Percentiles rank a stretch among this genome's conserved stretches.
phyloP scores from a whole-genome alignment of 352 stramenopile genomes.

The Peronospora destructor region DNA sequence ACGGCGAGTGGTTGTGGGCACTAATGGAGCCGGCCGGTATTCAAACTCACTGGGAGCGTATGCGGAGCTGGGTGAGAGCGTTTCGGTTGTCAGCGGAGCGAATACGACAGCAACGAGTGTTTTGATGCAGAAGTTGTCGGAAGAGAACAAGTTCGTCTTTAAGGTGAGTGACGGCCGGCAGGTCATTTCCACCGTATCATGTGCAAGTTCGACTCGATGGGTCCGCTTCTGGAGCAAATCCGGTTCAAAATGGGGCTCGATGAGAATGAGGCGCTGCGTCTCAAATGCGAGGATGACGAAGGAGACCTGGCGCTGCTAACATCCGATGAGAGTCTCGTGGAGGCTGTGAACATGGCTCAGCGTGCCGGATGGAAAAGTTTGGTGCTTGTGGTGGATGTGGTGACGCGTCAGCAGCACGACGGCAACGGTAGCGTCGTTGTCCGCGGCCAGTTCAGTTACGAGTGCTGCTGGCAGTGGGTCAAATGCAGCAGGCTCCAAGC shows the following conservation, averaged over 20 bases:
- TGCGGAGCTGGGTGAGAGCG: slow-evolving; percentile 77
- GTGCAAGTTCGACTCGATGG: slow-evolving; percentile 67
- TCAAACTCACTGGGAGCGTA: slow-evolving; percentile 60
- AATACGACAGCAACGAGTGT: slow-evolving; percentile 73
- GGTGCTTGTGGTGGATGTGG: slow-evolving; percentile 72
- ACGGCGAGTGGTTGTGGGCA: slow-evolving; percentile 30
- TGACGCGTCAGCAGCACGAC: slow-evolving; percentile 38
- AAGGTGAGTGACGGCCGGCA: slow-evolving; percentile 80
- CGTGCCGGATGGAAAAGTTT: slow-evolving; percentile 80
- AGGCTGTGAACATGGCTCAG: slow-evolving; percentile 83
- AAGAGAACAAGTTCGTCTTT: slow-evolving; percentile 79
- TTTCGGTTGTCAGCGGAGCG: slow-evolving; percentile 76
- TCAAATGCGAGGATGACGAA: slow-evolving; percentile 88
- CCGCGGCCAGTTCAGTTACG: slow-evolving; percentile 26
- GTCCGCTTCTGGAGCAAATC: slow-evolving; percentile 67
- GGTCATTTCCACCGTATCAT: slow-evolving; percentile 84
- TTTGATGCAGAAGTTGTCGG: slow-evolving; percentile 54
- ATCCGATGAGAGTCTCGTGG: slow-evolving; percentile 77
- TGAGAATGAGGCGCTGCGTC: slow-evolving; percentile 47
- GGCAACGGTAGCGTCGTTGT: slow-evolving; percentile 33
- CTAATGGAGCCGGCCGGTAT: slow-evolving; percentile 35
- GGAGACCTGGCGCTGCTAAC: slow-evolving; percentile 79
- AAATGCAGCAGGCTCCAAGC: slow-evolving; percentile 20
- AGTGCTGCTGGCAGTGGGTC: slow-evolving; percentile 12
- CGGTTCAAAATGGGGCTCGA: slow-evolving; percentile 72